Base-by-base conservation (phyloP, 2,329 filamentous ascomycete species). In the Coleophoma crateriformis region DNA sequence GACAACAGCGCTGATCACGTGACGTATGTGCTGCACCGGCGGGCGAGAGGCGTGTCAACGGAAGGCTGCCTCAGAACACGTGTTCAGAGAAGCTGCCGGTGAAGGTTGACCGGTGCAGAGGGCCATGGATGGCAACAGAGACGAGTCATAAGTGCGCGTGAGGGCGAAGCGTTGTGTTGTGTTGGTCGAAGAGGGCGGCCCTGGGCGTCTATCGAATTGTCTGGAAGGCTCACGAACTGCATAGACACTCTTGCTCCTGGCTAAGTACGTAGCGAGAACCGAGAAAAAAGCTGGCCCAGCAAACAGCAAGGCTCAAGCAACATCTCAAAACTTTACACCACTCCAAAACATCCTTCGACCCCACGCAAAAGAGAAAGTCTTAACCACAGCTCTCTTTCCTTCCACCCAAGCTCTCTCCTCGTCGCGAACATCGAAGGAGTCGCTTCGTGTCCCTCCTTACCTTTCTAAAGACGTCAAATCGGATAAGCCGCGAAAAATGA, bases 401-500 rank as follows among this genome's bases (percentile, higher is more conserved):
- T 8, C 35, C 35, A 14, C 35, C 35, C 13, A 4, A 38, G 7
- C 35, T 17, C 14, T 17, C 35, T 38, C 15, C 35, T 38, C 15
- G 13, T 38, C 35, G 15, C 13, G 35, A 38, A 44, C 19, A 27
- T 27, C 27, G 27, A 27, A 27, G 27, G 27, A 27, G 27, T 27
- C 27, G 27, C 27, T 27, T 27, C 27, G 27, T 27, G 27, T 27
- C 8, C 27, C 27, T 10, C 20, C 14, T 20, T 27, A 27, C 12
- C 20, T 27, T 27, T 32, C 20, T 32, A 20, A 20, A 27, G 20
- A 44, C 41, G 41, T 32, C 32, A 44, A 44, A 27, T 44, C 41
- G 41, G 41, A 44, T 44, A 44, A 49, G 42, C 44, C 46, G 48
- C 50, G 38, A 58, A 56, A 27, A 46, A 59, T 59, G 57, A 59